phyloP scores from a whole-genome alignment of 257 asterid genomes.

The Marsdenia floribunda region DNA sequence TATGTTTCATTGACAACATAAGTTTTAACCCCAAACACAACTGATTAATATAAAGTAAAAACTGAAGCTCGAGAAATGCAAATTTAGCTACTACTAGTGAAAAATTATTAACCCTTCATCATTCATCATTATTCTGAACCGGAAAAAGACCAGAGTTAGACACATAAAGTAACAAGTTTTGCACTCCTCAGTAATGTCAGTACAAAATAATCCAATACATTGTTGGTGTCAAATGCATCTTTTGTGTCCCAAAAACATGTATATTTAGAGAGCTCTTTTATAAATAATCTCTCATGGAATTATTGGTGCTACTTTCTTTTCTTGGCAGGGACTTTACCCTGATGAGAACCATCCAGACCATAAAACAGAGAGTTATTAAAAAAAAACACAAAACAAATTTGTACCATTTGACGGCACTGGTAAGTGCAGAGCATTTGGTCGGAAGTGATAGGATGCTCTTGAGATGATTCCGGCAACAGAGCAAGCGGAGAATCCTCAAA shows the following conservation, averaged over 20 bases:
- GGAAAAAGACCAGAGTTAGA: not conserved
- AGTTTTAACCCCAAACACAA: not conserved
- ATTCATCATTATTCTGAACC: not conserved
- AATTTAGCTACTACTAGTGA: not conserved
- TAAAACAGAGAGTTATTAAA: not conserved
- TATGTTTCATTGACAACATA: not conserved
- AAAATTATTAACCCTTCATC: not conserved
- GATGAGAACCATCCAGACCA: not conserved
- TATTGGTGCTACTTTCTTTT: too few species aligned
- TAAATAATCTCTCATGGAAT: too few species aligned
- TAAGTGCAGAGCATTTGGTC: constrained; percentile 95
- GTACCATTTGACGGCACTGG: constrained; percentile 98
- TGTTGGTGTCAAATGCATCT: not conserved
- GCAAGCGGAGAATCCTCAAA: constrained; percentile 61
- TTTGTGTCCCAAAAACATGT: not conserved
- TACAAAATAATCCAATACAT: not conserved
- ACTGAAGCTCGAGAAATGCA: not conserved
- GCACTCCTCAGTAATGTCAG: too few species aligned
- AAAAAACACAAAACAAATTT: constrained; percentile 5
- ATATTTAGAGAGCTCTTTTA: not conserved
- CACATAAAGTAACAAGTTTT: not conserved
- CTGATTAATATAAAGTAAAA: not conserved
- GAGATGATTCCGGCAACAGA: constrained; percentile 49
- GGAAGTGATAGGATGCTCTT: constrained; percentile 43
- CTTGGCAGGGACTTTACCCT: too few species aligned